Conservation (phyloP, 2,329 filamentous ascomycete genomes). For the Penicillium olsonii region DNA sequence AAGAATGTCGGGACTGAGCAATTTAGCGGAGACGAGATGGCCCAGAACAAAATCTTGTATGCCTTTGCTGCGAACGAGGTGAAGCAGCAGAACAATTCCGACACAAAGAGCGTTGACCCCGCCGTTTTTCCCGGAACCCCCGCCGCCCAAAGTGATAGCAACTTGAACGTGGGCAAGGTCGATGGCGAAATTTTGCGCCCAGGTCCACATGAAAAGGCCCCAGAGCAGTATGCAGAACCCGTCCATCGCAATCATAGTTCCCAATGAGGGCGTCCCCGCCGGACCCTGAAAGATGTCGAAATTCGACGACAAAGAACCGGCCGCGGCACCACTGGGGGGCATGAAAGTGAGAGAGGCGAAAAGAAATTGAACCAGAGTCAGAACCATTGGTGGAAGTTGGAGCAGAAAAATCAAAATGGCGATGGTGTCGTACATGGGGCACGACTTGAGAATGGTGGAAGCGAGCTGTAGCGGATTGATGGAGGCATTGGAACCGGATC, state of each 20-base stretch:
- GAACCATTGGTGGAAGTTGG: conserved; percentile 82
- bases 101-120: conserved; percentile 50
- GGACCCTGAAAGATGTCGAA: conserved; percentile 90
- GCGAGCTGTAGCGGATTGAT: conserved; percentile 75
- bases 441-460: conserved; percentile 83
- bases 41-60: conserved; percentile 53
- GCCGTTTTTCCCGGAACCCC: conserved; percentile 55
- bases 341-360: conserved; percentile 94
- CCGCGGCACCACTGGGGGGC: conserved; percentile 74
- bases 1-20: conserved; percentile 45
- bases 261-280: conserved; percentile 80
- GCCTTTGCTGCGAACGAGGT: conserved; percentile 48
- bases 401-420: conserved; percentile 95
- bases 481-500: conserved; percentile 46
- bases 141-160: conserved; percentile 84
- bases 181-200: conserved; percentile 82
- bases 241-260: conserved; percentile 82
- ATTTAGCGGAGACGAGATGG: conserved; percentile 47
- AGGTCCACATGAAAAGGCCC: conserved; percentile 78
- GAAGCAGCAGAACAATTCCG: conserved; percentile 47
- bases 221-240: conserved; percentile 79
- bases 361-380: conserved; percentile 86
- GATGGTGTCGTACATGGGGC: conserved; percentile 90
- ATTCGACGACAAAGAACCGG: conserved; percentile 73
- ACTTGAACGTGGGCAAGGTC: conserved; percentile 93